Evolutionary conservation across 1,284 basidiomycete genomes (phyloP), one percentile per base, ranked within the genome.

Genomic region (Xerocomus cyaneibrunnescens): DNA sequence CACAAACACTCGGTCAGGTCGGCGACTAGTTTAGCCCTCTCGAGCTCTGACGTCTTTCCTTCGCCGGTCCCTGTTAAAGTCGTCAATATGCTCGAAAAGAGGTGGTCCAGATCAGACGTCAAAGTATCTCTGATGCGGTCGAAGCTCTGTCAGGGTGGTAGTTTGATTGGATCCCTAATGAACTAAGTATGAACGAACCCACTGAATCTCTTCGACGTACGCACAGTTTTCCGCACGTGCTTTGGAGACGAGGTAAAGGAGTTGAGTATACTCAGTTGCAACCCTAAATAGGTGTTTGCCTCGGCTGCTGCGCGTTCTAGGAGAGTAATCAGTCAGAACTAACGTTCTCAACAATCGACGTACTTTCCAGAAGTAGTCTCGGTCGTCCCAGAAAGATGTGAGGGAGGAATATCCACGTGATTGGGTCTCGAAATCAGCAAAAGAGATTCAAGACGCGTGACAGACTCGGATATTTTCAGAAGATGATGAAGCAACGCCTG

Each of bases 211-310:
- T 51, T 88, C 80, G 2, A 95, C 83, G 61, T 92, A 93, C 9
- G 77, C 78, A 65, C 91, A 92, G 2, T 80, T 78, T 60, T 92
- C 86, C 12, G 74, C 74, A 10, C 82, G 77, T 16, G 94, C 92
- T 67, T 97, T 95, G 16, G 84, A 80, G 34, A 85, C 80, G 59
- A 97, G 89, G 67, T 98, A 98, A 31, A 93, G 76, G n/a, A 98
- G 78, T 66, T 98, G 94, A 3, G 83, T 92, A 66, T 95, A 97
- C 69, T 97, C 95, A 12, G 85, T 78, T 12, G 94, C 92, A 14
- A 94, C 89, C 44, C 94, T 83, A 14, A 83, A 80, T 5, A 98
- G 78, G 62, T 93, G 86, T 68, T 97, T 97, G 5, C 88, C 87
- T 27, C 81, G 81, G 57, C 83, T 87, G 5, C 78, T 80, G 48